Evolutionary conservation across 192 early-diverging fungal genomes (phyloP), one percentile per base, ranked within the genome.

Genomic region (Gigaspora rosea): DNA sequence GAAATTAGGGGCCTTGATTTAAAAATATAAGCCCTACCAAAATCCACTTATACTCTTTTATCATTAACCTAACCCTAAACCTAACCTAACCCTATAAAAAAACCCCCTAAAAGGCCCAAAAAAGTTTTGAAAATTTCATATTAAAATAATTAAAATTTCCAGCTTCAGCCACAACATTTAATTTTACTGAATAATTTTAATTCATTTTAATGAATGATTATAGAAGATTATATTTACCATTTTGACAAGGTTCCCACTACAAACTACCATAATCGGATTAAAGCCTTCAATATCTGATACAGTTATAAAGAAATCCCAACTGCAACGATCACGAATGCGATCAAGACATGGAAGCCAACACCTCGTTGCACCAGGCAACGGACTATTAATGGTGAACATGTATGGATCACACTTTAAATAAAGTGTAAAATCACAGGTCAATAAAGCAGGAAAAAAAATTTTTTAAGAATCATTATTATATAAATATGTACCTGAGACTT

Each of bases 331-430:
- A 36, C 86, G 81, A 32, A 91, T 65, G 20, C 80, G 77, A 77
- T 95, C 94, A 51, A 94, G 74, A 67, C 94, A 95, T 15, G 94
- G 94, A 50, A 95, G 79, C 94, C 94, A 95, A 48, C 85, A 67
- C 8, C 94, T 88, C 8, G 93, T 87, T 20, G 83, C 82, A 10
- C 94, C 91, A 35, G 91, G 90, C 12, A 90, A 67, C 33, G 90
- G 84, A 36, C 86, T 86, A 65, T 92, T 89, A 65, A 90, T 86
- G 9, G 93, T 93, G 80, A 93, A 88, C 75, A 90, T 77, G 81
- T 85, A 84, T 54, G 82, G 86, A 41, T 81, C 78, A 15, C 20
- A 11, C 67, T 69, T 16, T 32, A 20, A 18, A 47, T 66, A 66
- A 66, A 18, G 15, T 18, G 41, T 32, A 9, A 13, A 11, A 69